Evolutionary conservation across 352 stramenopile genomes (phyloP), one percentile per base, ranked within the genome.

Genomic region (Phytophthora capsici): DNA sequence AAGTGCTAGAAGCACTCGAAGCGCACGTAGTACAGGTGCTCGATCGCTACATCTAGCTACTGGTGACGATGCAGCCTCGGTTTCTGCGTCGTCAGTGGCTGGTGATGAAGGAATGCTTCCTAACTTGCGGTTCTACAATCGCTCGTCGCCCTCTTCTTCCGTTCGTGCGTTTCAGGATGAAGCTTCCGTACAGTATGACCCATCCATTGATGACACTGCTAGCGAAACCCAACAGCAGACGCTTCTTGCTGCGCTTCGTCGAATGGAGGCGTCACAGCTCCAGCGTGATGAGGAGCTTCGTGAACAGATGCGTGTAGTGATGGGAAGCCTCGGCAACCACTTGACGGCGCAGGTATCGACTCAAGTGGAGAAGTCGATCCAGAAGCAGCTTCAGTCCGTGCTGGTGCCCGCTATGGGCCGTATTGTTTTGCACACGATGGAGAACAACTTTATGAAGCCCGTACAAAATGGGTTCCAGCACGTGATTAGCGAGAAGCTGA

Each of bases 371-470:
- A 93, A 93, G 61, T 86, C 84, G 30, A 85, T 95, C 45, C 82
- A 91, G 57, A 92, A 92, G 67, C 87, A 95, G 56, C 67, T 95
- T 47, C 87, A 95, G 65, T 88, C 70, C 1, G 79, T 95, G 37
- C 63, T 95, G 14, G 85, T 95, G 28, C 87, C 87, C 8, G 87
- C 87, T 6, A 95, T 95, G 82, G 87, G 84, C 3, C 87, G 87
- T 37, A 95, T 95, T 26, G 87, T 95, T 9, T 53, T 95, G 41
- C 87, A 95, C 54, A 95, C 87, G 8, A 95, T 95, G 87, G 87
- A 95, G 58, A 91, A 93, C 70, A 95, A 93, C 55, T 93, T 93
- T 37, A 90, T 94, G 82, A 93, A 95, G 63, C 87, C 87, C 4
- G 82, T 93, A 37, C 82, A 91, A 51, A 90, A 77, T 37, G 82